These are phyloP conservation scores for Cryptococcus neoformans DNA, from an alignment of 1,284 basidiomycete genomes.

Conservation along the genomic window DNA sequence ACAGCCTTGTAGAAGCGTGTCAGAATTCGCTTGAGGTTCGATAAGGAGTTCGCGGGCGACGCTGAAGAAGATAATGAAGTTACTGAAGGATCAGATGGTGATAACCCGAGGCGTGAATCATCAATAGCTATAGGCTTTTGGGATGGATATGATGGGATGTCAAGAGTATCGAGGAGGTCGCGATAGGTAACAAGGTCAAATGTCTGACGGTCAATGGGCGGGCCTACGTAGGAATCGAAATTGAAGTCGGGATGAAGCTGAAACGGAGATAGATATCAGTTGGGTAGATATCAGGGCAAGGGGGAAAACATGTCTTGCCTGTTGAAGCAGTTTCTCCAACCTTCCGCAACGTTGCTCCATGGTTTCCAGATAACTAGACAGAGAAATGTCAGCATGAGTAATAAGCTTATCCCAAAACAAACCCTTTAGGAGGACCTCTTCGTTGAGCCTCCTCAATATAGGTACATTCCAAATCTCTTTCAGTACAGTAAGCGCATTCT, in stretches of 20 bases:
- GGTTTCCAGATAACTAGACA: slow-evolving; percentile 63
- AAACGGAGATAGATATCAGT: background rate
- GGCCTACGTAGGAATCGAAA: slow-evolving; percentile 65
- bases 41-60: slow-evolving; percentile 13
- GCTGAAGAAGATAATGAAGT: background rate
- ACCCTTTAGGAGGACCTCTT: slow-evolving; percentile 82
- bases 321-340: slow-evolving; percentile 64
- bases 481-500: slow-evolving; percentile 71
- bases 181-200: slow-evolving; percentile 57
- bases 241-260: slow-evolving; percentile 68
- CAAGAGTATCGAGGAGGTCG: slow-evolving; percentile 25
- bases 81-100: slow-evolving; percentile 1
- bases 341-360: slow-evolving; percentile 68
- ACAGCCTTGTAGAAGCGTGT: slow-evolving; percentile 29
- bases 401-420: slow-evolving; percentile 19
- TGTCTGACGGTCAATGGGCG: slow-evolving; percentile 64
- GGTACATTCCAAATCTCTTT: slow-evolving; percentile 69
- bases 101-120: background rate
- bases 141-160: slow-evolving; percentile 39
- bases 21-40: slow-evolving; percentile 24
- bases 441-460: slow-evolving; percentile 73
- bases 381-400: background rate
- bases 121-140: slow-evolving; percentile 23
- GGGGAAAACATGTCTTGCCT: slow-evolving; percentile 46
- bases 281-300: slow-evolving; percentile 12